These are phyloP conservation scores for Leccinum rimulosum DNA, from an alignment of 768 basidiomycete genomes.

Conservation along the genomic window DNA sequence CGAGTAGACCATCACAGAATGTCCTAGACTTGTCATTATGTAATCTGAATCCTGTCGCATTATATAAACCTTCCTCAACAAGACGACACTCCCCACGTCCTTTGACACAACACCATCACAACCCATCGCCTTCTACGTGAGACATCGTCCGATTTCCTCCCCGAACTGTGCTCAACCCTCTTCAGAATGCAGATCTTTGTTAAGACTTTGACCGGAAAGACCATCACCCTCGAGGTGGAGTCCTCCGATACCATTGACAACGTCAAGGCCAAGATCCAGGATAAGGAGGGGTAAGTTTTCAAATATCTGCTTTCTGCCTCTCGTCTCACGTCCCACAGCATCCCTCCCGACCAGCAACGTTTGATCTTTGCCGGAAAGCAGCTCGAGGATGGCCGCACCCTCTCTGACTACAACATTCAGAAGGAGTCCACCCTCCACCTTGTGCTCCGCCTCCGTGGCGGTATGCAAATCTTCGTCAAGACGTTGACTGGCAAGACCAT, in stretches of 20 bases:
- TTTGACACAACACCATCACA: slow-evolving; percentile 5
- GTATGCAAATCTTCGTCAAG: slow-evolving; percentile 85
- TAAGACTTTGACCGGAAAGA: slow-evolving; percentile 88
- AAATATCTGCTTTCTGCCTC: rapidly evolving
- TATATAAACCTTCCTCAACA: slow-evolving; percentile 16
- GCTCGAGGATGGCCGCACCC: slow-evolving; percentile 89
- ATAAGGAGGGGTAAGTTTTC: slow-evolving; percentile 55
- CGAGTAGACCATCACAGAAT: slow-evolving; percentile 13
- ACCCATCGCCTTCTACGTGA: neutral
- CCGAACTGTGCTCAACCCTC: neutral
- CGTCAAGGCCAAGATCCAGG: slow-evolving; percentile 52
- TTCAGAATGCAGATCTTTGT: slow-evolving; percentile 64
- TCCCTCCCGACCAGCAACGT: slow-evolving; percentile 89
- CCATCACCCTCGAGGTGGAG: slow-evolving; percentile 45
- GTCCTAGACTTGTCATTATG: neutral
- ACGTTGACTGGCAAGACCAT: slow-evolving; percentile 88
- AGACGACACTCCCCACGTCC: neutral
- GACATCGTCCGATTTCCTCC: neutral
- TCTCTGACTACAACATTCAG: slow-evolving; percentile 91
- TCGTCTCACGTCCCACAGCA: slow-evolving; percentile 33
- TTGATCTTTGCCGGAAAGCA: slow-evolving; percentile 97
- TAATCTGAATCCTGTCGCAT: slow-evolving; percentile 15
- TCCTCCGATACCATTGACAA: slow-evolving; percentile 29
- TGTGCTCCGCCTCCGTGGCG: slow-evolving; percentile 88
- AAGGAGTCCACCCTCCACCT: slow-evolving; percentile 91